Base-by-base conservation (phyloP, 306 rosid genomes). In the Vachellia pachyceras region DNA sequence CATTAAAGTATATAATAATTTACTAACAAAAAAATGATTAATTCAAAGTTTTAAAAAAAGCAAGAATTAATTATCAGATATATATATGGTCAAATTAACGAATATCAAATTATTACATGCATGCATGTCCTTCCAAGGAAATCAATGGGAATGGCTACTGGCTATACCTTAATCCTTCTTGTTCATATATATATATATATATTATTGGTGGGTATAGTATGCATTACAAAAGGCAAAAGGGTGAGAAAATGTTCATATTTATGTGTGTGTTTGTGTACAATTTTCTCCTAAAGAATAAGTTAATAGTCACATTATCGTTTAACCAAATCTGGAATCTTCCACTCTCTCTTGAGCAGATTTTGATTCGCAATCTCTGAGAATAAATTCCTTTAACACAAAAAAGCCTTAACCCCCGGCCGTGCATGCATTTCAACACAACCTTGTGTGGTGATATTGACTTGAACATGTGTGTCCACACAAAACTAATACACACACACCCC, bases 261-360 rank as follows among this genome's bases (percentile, higher is more conserved):
- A n/a, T 42, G n/a, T n/a, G n/a, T n/a, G n/a, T n/a, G n/a, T n/a
- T n/a, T n/a, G n/a, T n/a, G n/a, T n/a, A n/a, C n/a, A 42, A 42
- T 42, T 42, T 11, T 11, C 46, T 42, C 33, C 33, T 20, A 55
- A 22, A 55, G 12, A 20, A 55, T 55, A n/a, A 54, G 22, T 22
- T 5, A 69, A 69, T 12, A 45, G 8, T 20, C 39, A 45, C 22
- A 25, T 46, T 15, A 70, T 77, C 78, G 17, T 47, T 73, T 39
- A 72, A 33, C 73, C 76, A 76, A 64, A 69, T 77, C 78, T 52
- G 12, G 47, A 52, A 80, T 54, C 83, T 46, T 79, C 82, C 73
- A 33, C 42, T 17, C 61, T 73, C 75, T 4, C n/a, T n/a, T 67
- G 3, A 22, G 75, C 79, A 73, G 40, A 42, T 79, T 76, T 77